Conservation (phyloP, 2,329 filamentous ascomycete genomes). For the Simplicillium sp. region DNA sequence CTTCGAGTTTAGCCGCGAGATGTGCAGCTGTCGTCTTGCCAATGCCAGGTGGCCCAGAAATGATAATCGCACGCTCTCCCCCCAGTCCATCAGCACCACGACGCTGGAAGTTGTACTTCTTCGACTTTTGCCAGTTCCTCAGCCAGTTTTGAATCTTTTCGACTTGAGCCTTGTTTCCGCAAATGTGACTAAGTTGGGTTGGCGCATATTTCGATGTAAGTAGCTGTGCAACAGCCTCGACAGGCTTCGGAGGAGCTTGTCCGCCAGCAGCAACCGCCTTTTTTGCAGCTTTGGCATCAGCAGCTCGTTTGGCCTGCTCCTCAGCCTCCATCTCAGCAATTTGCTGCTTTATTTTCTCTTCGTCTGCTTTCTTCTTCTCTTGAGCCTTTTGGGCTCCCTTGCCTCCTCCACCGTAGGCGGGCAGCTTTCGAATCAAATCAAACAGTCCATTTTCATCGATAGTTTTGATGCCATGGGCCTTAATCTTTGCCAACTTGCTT, state of each 20-base stretch:
- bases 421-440: constrained; percentile 69
- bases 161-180: constrained; percentile 84
- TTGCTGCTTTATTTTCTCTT: constrained; percentile 70
- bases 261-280: constrained; percentile 21
- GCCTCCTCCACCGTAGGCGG: constrained; percentile 77
- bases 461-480: constrained; percentile 70
- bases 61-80: constrained; percentile 77
- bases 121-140: constrained; percentile 67
- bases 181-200: constrained; percentile 75
- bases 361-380: constrained; percentile 77
- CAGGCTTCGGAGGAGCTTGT: constrained; percentile 25
- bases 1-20: constrained; percentile 83
- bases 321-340: constrained; percentile 79
- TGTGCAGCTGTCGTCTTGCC: constrained; percentile 97
- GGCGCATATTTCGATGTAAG: constrained; percentile 97
- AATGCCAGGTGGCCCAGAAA: constrained; percentile 91
- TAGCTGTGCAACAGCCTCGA: constrained; percentile 53
- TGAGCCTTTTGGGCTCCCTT: constrained; percentile 79
- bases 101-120: constrained; percentile 73
- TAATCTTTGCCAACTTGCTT: constrained; percentile 83
- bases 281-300: constrained; percentile 42
- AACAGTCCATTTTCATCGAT: constrained; percentile 93
- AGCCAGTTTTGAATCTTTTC: constrained; percentile 89
- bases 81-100: constrained; percentile 79
- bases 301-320: constrained; percentile 51